Evolutionary conservation across 306 rosid genomes (phyloP).

Genomic region (Psophocarpus tetragonolobus): DNA sequence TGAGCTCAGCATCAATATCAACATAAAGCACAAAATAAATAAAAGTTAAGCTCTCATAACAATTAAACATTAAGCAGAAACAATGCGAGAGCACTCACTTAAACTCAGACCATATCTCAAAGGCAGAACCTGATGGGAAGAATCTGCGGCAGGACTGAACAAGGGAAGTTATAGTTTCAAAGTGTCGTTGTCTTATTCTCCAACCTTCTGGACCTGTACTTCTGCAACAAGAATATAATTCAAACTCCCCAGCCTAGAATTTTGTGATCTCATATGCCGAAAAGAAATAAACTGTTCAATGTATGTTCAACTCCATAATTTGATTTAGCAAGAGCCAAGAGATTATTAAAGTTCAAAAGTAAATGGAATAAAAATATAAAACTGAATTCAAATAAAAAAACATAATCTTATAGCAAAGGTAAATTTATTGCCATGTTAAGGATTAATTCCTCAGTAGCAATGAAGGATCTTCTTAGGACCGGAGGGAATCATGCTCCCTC

Average conservation of each 20-base stretch:
- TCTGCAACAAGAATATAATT: conserved; percentile 54
- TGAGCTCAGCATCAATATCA: conserved; percentile 23
- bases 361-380: neutral
- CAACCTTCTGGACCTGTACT: conserved; percentile 99
- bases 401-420: conserved; percentile 15
- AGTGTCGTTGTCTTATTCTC: conserved; percentile 93
- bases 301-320: conserved; percentile 5
- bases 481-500: too few species aligned
- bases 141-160: conserved; percentile 95
- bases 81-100: conserved; percentile 59
- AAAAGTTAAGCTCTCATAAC: conserved; percentile 21
- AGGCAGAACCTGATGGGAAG: conserved; percentile 89
- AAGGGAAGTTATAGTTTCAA: conserved; percentile 88
- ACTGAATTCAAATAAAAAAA: conserved; percentile 15
- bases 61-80: conserved; percentile 28
- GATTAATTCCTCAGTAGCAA: conserved; percentile 14
- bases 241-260: conserved; percentile 27
- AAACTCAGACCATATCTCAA: conserved; percentile 97
- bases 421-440: conserved; percentile 8
- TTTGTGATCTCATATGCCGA: conserved; percentile 9
- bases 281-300: neutral
- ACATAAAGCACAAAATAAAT: conserved; percentile 21
- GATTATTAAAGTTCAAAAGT: conserved; percentile 4
- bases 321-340: conserved; percentile 20
- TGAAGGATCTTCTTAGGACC: too few species aligned